Base-by-base conservation (phyloP, 2,329 filamentous ascomycete species). In the Orbilia oligospora region DNA sequence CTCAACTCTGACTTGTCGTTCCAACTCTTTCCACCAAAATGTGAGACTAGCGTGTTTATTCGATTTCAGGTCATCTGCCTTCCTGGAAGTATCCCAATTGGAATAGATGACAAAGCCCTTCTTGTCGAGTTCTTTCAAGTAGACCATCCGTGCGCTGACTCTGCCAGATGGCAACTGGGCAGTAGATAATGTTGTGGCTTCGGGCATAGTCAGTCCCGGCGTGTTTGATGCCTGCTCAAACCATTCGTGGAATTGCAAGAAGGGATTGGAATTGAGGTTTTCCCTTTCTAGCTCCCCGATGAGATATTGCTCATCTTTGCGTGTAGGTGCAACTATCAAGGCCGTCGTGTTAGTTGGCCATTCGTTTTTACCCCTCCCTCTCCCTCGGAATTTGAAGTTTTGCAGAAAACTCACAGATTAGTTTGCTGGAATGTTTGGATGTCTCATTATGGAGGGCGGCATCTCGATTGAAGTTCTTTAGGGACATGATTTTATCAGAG, bases 1-100 rank as follows among this genome's bases (percentile, higher is more conserved):
- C 85, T 99, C 96, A 18, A 99, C 91, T 8, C 97, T 87, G 2
- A 99, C 93, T 87, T 98, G 96, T 5, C 95, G 87, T 86, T 99
- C 94, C 76, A 96, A 84, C 68, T 90, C 87, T 81, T 91, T 89
- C 96, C 96, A 99, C 90, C 91, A 94, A 84, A 99, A 99, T 4
- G 93, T 93, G 82, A 99, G 87, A 58, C 90, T 90, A 0, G 93
- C 95, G 86, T 92, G 91, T 30, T 89, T 88, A 84, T 98, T 99
- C 3, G 85, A 87, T 22, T 86, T 87, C 5, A 96, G 86, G 83
- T 97, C 93, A 63, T 85, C 83, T 0, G 90, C 89, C 86, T 91
- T 90, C 82, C 88, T 86, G 76, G 90, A 93, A 0, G 92, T 96
- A 77, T 90, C 94, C 86, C 94, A 95, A 85, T 99, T 99, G 83